These are phyloP conservation scores for Phytophthora gonapodyides DNA, from an alignment of 352 stramenopile species.

Conservation along the genomic window DNA sequence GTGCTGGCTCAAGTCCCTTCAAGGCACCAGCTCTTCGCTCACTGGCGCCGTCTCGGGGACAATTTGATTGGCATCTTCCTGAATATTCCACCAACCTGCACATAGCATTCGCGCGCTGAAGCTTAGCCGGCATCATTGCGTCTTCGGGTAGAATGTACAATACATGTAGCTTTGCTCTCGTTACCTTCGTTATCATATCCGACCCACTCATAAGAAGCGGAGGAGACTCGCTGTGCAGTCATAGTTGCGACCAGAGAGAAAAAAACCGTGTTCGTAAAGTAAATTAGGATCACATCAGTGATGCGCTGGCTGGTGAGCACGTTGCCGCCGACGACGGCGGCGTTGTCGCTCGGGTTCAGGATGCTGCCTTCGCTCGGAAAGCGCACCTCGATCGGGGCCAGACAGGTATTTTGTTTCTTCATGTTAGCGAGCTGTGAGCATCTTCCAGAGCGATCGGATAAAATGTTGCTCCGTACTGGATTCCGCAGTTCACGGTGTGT, in stretches of 20 bases:
- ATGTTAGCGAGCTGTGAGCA: too few species aligned
- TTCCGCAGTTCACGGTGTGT: slow-evolving; percentile 15
- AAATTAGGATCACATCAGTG: slow-evolving; percentile 96
- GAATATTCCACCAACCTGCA: neutral
- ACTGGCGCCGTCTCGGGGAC: slow-evolving; percentile 33
- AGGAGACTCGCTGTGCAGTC: neutral
- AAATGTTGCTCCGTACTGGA: neutral
- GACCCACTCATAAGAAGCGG: too few species aligned
- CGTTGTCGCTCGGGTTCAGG: slow-evolving; percentile 95
- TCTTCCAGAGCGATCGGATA: slow-evolving; percentile 13
- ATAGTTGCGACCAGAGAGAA: too few species aligned
- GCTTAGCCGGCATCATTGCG: too few species aligned
- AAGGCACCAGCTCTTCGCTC: slow-evolving; percentile 16
- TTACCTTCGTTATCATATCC: too few species aligned
- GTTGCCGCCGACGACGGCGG: slow-evolving; percentile 98
- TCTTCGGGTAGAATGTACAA: too few species aligned
- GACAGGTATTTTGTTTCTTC: slow-evolving; percentile 47
- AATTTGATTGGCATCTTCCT: slow-evolving; percentile 19
- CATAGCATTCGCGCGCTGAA: neutral
- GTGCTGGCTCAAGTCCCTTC: slow-evolving; percentile 58
- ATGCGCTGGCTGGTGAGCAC: slow-evolving; percentile 98
- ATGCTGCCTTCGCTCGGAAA: slow-evolving; percentile 94
- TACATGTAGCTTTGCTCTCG: too few species aligned
- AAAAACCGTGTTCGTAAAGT: neutral
- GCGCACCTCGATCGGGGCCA: slow-evolving; percentile 96